Evolutionary conservation across 768 basidiomycete species (phyloP), one percentile per base, ranked within the genome.

Genomic region (Boletus subcaerulescens): DNA sequence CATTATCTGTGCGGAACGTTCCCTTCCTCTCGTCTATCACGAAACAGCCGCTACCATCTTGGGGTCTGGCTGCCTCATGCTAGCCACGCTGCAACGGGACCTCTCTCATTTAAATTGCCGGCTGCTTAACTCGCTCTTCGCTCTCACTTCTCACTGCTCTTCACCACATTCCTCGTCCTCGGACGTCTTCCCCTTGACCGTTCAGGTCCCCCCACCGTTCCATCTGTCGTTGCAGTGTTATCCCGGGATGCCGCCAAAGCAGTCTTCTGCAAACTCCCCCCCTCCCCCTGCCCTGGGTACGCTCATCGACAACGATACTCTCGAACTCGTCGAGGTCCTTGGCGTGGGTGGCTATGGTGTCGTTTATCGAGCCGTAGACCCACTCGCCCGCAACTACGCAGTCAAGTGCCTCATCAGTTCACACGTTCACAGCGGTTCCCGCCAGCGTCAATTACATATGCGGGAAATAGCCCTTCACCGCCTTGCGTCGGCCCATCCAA

Each of bases 301-400:
- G 58, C 72, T 83, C 68, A 91, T 98, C 76, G 92, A 95, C 79
- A 79, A 83, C 59, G 86, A 85, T 61, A 75, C 83, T 46, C 83
- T 98, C 55, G 82, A 93, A 71, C 86, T 98, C 56, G 82, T 89
- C 62, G 84, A 89, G 64, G 81, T 95, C 58, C 83, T 98, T 47
- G 96, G 96, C 35, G 83, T 89, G 33, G 96, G 96, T 13, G 95
- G 95, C 22, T 98, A 97, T 68, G 96, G 96, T 51, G 86, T 94
- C 62, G 96, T 98, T 12, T 97, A 96, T 71, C 88, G 90, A 52
- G 95, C 92, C 24, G 77, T 89, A 55, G 89, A 80, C 61, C 72
- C 76, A 38, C 74, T 77, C 44, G 74, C 70, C 18, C 74, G 76
- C 60, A 86, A 84, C 52, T 93, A 83, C 71, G 93, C 94, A 55